Conservation (phyloP, 805 yeast species). For the Metschnikowia shivogae region DNA sequence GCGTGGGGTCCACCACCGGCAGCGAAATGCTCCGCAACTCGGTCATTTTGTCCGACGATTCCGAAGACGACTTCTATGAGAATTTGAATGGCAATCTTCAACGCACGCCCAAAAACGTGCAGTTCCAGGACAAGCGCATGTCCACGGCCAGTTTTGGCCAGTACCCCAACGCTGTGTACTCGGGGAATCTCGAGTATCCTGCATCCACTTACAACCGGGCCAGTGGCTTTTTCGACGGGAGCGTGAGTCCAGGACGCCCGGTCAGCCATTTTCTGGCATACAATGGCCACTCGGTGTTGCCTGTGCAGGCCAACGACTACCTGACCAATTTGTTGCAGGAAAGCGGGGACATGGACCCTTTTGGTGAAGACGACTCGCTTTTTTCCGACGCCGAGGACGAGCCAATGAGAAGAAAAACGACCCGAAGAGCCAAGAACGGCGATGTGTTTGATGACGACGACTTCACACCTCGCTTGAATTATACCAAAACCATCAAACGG, state of each 20-base stretch:
- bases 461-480: constrained; percentile 38
- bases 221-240: constrained; percentile 5
- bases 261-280: neutral
- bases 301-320: constrained; percentile 26
- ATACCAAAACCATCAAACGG: constrained; percentile 39
- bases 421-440: constrained; percentile 16
- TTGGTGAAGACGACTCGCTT: constrained; percentile 42
- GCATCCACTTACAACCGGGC: constrained; percentile 13
- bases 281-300: constrained; percentile 8
- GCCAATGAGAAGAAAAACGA: constrained; percentile 25
- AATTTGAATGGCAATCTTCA: constrained; percentile 18
- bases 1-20: constrained; percentile 9
- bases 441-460: constrained; percentile 30
- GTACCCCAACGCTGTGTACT: constrained; percentile 2
- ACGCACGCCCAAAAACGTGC: constrained; percentile 8
- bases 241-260: neutral
- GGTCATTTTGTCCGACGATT: constrained; percentile 11
- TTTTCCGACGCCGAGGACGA: constrained; percentile 38
- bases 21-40: constrained; percentile 8
- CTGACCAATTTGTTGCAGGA: constrained; percentile 38
- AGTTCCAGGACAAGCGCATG: constrained; percentile 9
- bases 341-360: constrained; percentile 37
- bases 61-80: constrained; percentile 17
- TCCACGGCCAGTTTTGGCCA: constrained; percentile 5
- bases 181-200: constrained; percentile 14